Evolutionary conservation across 345 rosid genomes (phyloP).

Genomic region (Aurinia saxatilis): DNA sequence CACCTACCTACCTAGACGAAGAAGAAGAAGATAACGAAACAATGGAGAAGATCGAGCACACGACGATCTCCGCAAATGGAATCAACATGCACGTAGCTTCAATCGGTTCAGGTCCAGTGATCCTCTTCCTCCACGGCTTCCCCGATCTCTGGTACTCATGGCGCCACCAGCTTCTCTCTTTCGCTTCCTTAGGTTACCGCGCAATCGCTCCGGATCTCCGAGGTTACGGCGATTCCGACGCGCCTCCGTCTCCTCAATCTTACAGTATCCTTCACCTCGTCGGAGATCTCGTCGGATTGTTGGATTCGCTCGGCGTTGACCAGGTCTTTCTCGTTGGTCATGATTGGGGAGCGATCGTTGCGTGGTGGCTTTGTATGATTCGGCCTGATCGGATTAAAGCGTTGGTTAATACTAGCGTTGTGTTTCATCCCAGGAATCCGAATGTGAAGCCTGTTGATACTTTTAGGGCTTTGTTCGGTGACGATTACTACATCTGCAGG

Average conservation of each 20-base stretch:
- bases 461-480: constrained; percentile 44
- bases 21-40: not conserved
- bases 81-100: constrained; percentile 62
- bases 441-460: constrained; percentile 35
- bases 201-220: constrained; percentile 77
- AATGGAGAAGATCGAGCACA: constrained; percentile 68
- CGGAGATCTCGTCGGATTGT: constrained; percentile 48
- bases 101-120: constrained; percentile 46
- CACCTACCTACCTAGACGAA: not conserved
- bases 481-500: constrained; percentile 66
- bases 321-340: constrained; percentile 63
- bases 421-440: constrained; percentile 44
- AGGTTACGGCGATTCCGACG: constrained; percentile 63
- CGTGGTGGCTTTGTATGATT: constrained; percentile 57
- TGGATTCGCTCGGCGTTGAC: constrained; percentile 36
- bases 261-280: constrained; percentile 48
- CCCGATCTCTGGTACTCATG: constrained; percentile 78
- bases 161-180: constrained; percentile 65
- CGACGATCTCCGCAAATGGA: constrained; percentile 47
- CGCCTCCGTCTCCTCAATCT: constrained; percentile 33
- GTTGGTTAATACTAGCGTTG: constrained; percentile 56
- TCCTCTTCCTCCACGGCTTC: constrained; percentile 68
- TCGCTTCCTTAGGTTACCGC: constrained; percentile 53
- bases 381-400: constrained; percentile 67
- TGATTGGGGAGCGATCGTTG: constrained; percentile 67